Percentiles rank a stretch among this genome's conserved stretches.
These are phyloP conservation scores for Yamadazyma sp. DNA, from an alignment of 1,139 yeast species.

Conservation along the genomic window DNA sequence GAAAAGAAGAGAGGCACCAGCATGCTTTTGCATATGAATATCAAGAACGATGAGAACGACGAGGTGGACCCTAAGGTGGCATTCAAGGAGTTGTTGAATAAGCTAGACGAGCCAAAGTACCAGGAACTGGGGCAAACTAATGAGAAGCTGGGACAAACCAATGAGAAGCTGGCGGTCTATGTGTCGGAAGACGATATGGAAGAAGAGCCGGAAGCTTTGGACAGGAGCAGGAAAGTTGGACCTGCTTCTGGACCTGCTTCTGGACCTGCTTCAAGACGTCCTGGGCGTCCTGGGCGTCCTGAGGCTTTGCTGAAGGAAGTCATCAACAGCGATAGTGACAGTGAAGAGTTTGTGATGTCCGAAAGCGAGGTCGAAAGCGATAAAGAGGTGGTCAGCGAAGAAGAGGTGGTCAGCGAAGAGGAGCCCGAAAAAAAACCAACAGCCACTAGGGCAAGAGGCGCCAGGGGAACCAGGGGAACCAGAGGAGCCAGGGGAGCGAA, in stretches of 20 bases:
- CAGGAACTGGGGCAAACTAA: too few species aligned
- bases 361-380: neutral
- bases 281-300: too few species aligned
- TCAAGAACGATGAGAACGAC: constrained; percentile 33
- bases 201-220: neutral
- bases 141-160: too few species aligned
- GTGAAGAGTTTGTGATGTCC: neutral
- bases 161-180: too few species aligned
- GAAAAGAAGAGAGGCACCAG: constrained; percentile 66
- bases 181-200: too few species aligned
- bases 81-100: constrained; percentile 25
- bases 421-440: constrained; percentile 5
- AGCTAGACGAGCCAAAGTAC: constrained; percentile 13
- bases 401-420: constrained; percentile 10
- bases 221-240: neutral
- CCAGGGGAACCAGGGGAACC: constrained; percentile 2
- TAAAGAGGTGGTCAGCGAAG: neutral
- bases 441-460: constrained; percentile 1
- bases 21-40: constrained; percentile 48
- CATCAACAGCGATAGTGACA: constrained; percentile 6
- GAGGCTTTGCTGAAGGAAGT: neutral
- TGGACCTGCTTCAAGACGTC: too few species aligned
- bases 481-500: neutral
- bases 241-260: too few species aligned
- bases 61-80: constrained; percentile 29